phyloP scores from a whole-genome alignment of 2,329 filamentous ascomycete genomes.

The Exophiala alcalophila region DNA sequence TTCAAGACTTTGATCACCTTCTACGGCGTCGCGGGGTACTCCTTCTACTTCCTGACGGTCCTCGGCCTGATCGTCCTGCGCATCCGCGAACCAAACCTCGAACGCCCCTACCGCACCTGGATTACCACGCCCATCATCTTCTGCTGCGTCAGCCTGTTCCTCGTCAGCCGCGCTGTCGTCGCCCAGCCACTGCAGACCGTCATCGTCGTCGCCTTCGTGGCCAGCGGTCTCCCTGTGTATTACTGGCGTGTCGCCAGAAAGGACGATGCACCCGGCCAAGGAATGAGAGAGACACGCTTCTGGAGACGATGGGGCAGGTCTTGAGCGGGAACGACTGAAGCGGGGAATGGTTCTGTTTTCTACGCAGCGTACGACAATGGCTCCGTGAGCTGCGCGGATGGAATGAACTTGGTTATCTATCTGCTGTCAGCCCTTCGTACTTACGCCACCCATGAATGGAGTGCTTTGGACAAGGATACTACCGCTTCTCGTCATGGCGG shows the following conservation, averaged over 20 bases:
- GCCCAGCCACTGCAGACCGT: slow-evolving; percentile 87
- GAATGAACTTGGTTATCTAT: too few relatives aligned
- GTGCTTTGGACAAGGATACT: too few relatives aligned
- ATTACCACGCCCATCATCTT: slow-evolving; percentile 97
- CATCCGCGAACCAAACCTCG: slow-evolving; percentile 80
- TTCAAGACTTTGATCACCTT: slow-evolving; percentile 92
- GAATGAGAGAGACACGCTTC: slow-evolving; percentile 33
- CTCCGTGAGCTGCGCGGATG: too few relatives aligned
- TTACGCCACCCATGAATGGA: too few relatives aligned
- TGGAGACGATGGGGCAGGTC: slow-evolving; percentile 39
- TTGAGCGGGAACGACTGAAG: too few relatives aligned
- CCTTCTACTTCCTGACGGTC: slow-evolving; percentile 95
- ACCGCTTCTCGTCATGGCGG: too few relatives aligned
- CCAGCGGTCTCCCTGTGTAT: slow-evolving; percentile 80
- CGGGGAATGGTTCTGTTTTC: too few relatives aligned
- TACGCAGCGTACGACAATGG: too few relatives aligned
- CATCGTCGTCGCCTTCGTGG: slow-evolving; percentile 79
- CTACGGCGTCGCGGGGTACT: slow-evolving; percentile 94
- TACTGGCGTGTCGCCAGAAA: slow-evolving; percentile 76
- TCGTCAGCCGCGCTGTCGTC: slow-evolving; percentile 84
- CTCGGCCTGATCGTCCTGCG: slow-evolving; percentile 87
- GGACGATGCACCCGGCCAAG: slow-evolving; percentile 42
- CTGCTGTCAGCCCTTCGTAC: too few relatives aligned
- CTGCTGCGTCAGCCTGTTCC: slow-evolving; percentile 92
- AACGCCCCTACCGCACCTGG: slow-evolving; percentile 92